Percentiles rank a stretch among this genome's conserved stretches.
Conservation (phyloP, 805 yeast species). For the Candida ficus region DNA sequence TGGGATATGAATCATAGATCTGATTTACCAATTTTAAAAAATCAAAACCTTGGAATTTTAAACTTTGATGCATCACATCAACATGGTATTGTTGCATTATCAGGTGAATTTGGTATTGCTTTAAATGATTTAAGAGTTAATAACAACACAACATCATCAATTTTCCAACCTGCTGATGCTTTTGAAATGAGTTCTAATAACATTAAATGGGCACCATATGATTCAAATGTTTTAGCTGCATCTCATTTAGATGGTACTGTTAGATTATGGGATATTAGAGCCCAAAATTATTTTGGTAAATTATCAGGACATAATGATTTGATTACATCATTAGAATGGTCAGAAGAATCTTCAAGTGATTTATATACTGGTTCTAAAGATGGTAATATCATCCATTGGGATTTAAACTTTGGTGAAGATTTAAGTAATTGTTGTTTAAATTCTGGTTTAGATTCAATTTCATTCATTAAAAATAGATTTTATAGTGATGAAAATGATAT, state of each 20-base stretch:
- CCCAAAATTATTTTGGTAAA: slow-evolving; percentile 44
- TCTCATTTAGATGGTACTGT: slow-evolving; percentile 53
- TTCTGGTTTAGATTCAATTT: slow-evolving; percentile 41
- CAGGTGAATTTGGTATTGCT: slow-evolving; percentile 71
- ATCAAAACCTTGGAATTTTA: slow-evolving; percentile 44
- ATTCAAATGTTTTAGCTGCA: slow-evolving; percentile 60
- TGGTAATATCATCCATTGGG: slow-evolving; percentile 66
- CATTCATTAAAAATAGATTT: slow-evolving; percentile 26
- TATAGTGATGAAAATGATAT: slow-evolving; percentile 23
- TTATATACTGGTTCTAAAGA: slow-evolving; percentile 62
- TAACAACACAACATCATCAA: slow-evolving; percentile 24
- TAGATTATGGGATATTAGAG: slow-evolving; percentile 73
- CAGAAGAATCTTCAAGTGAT: slow-evolving; percentile 40
- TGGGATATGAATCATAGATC: slow-evolving; percentile 67
- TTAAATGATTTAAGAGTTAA: slow-evolving; percentile 59
- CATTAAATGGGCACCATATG: slow-evolving; percentile 59
- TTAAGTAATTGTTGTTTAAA: slow-evolving; percentile 37
- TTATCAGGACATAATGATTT: slow-evolving; percentile 52
- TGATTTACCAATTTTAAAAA: slow-evolving; percentile 52
- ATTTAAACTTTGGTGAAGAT: slow-evolving; percentile 33
- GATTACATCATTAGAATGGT: slow-evolving; percentile 60
- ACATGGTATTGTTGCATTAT: slow-evolving; percentile 53
- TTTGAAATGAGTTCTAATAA: slow-evolving; percentile 29
- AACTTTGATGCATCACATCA: slow-evolving; percentile 45
- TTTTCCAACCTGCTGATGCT: slow-evolving; percentile 36